A percentile compares a stretch with the other conserved stretches of the same genome.
Conservation (phyloP, 768 basidiomycete species). For the Podaxis sp. region DNA sequence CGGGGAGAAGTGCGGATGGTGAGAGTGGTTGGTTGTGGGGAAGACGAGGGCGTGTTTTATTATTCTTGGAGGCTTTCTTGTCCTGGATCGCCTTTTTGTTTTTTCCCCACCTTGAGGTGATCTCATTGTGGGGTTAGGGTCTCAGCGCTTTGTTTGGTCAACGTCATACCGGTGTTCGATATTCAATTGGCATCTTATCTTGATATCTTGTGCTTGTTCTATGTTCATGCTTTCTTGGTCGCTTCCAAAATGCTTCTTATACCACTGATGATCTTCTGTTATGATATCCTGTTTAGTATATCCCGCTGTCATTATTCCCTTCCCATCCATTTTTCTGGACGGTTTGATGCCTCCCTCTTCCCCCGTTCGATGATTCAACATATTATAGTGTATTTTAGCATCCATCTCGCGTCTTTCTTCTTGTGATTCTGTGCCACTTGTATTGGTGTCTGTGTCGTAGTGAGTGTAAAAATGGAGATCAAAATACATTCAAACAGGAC, state of each 20-base stretch:
- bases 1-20: background rate
- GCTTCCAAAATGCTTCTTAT: background rate
- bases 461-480: background rate
- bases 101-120: background rate
- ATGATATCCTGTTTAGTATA: constrained; percentile 2
- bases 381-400: too few species aligned
- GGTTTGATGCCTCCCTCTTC: background rate
- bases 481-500: background rate
- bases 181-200: constrained; percentile 2
- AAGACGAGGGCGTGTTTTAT: background rate
- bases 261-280: background rate
- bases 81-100: background rate
- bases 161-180: background rate
- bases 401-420: background rate
- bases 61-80: background rate
- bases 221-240: background rate
- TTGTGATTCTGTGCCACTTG: background rate
- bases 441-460: background rate
- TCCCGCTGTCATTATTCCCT: background rate
- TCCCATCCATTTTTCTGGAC: background rate
- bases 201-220: constrained; percentile 4
- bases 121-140: background rate
- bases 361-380: too few species aligned
- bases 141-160: constrained; percentile 5
- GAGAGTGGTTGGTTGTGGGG: background rate